Conservation (phyloP, 2,329 filamentous ascomycete species). For the Hymenoscyphus repandus region DNA sequence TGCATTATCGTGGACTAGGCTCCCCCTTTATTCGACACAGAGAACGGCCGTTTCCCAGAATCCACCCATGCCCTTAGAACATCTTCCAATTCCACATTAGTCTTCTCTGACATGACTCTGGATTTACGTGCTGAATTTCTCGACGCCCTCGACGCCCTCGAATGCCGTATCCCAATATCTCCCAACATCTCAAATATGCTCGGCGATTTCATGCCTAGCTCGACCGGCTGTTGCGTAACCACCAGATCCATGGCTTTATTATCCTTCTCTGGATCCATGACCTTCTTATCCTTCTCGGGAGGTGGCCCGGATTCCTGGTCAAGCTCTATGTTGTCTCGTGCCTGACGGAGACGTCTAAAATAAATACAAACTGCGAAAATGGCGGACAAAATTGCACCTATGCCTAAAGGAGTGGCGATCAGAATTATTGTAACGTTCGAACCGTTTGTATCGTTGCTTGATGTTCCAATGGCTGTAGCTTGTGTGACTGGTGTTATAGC, state of each 20-base stretch:
- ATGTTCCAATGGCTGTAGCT: not conserved
- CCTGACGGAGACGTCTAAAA: not conserved
- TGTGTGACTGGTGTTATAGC: not conserved
- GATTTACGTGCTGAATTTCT: not conserved
- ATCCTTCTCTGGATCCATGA: not conserved
- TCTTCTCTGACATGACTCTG: too few relatives aligned
- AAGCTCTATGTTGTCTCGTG: not conserved
- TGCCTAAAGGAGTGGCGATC: not conserved
- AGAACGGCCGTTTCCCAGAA: too few relatives aligned
- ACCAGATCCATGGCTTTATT: not conserved
- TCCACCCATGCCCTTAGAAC: too few relatives aligned
- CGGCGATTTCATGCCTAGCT: conserved; percentile 4
- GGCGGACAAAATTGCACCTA: not conserved
- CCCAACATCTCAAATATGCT: not conserved
- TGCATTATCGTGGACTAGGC: too few relatives aligned
- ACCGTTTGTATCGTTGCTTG: not conserved
- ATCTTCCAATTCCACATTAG: too few relatives aligned
- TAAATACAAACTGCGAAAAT: not conserved
- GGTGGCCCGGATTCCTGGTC: not conserved
- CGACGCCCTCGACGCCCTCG: not conserved
- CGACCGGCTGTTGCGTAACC: not conserved
- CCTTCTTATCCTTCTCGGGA: not conserved
- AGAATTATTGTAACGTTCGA: not conserved
- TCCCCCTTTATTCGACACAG: too few relatives aligned
- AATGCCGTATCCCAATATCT: not conserved